A percentile compares a stretch with the other conserved stretches of the same genome.
Evolutionary conservation across 23 red algal species (phyloP).

Genomic region (Gracilariopsis chorda): DNA sequence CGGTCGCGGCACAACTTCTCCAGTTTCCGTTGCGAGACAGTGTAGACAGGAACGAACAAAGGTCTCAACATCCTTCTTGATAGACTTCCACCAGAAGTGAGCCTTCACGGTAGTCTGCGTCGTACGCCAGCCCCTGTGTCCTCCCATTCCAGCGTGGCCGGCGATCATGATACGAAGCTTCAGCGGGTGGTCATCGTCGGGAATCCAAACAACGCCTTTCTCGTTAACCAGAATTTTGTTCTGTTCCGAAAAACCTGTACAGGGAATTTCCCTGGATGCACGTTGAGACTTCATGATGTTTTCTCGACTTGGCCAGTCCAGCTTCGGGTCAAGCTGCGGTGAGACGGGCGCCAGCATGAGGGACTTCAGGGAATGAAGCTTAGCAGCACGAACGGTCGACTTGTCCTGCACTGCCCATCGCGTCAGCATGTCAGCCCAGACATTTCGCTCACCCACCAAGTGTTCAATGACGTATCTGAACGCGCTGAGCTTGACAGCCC

Average conservation of each 20-base stretch:
- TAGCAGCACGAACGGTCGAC: no score
- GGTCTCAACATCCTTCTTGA: neutral
- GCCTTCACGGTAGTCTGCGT: no score
- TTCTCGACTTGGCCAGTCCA: neutral
- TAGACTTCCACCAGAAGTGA: no score
- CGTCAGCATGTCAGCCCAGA: neutral
- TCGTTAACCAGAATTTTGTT: no score
- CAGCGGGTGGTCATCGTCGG: neutral
- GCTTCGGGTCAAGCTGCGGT: neutral
- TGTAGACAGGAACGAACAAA: no score
- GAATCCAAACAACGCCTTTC: neutral
- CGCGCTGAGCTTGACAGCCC: constrained; percentile 2
- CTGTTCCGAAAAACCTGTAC: no score
- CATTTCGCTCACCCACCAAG: neutral
- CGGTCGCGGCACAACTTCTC: neutral
- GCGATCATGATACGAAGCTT: neutral
- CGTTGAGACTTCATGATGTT: neutral
- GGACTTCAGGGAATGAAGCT: no score
- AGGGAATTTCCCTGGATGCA: no score
- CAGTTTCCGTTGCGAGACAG: no score
- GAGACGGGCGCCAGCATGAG: neutral
- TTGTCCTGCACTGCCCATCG: neutral
- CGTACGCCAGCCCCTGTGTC: neutral
- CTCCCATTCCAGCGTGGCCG: neutral
- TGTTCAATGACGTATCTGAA: neutral